These are phyloP conservation scores for Suillus cothurnatus DNA, from an alignment of 768 basidiomycete genomes.

Conservation along the genomic window DNA sequence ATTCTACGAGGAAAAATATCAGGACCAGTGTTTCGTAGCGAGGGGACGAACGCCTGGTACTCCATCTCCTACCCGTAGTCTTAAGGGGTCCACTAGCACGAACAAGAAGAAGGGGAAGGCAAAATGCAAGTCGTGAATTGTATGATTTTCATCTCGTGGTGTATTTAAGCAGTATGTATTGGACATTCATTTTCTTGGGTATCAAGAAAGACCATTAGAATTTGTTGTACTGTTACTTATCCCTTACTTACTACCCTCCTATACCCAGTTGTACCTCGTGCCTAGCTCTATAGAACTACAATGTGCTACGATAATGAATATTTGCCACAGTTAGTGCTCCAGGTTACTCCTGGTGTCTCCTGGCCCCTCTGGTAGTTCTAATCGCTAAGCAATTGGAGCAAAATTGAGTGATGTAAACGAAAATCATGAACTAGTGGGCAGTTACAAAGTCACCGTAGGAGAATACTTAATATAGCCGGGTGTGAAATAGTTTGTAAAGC, in stretches of 20 bases:
- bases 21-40: constrained; percentile 11
- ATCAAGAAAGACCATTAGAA: neutral
- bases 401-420: too few relatives aligned
- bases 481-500: too few relatives aligned
- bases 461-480: too few relatives aligned
- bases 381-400: too few relatives aligned
- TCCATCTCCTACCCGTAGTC: constrained; percentile 15
- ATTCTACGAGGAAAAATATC: constrained; percentile 15
- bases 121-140: neutral
- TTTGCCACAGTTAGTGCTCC: too few relatives aligned
- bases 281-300: too few relatives aligned
- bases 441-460: too few relatives aligned
- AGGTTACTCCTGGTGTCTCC: too few relatives aligned
- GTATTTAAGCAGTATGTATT: constrained; percentile 8
- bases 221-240: constrained; percentile 3
- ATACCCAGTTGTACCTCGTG: constrained; percentile 1
- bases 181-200: neutral
- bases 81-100: neutral
- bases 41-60: constrained; percentile 32
- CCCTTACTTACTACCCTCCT: neutral
- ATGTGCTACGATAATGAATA: too few relatives aligned
- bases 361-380: too few relatives aligned
- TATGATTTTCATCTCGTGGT: neutral
- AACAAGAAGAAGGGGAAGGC: constrained; percentile 5
- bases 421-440: too few relatives aligned